Evolutionary conservation across 345 rosid genomes (phyloP).

Genomic region (Limnanthes douglasii): DNA sequence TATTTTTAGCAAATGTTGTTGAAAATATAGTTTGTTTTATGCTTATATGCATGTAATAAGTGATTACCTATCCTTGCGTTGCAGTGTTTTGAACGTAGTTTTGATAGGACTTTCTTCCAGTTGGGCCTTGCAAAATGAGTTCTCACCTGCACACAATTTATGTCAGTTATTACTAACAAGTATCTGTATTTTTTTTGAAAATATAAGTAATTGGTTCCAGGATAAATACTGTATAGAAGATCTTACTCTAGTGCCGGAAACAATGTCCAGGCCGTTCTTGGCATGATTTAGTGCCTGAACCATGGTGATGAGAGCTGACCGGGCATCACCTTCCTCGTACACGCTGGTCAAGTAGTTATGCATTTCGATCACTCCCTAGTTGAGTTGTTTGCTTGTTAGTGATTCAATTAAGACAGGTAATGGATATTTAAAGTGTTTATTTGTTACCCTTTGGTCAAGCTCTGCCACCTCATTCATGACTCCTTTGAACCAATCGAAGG

Average conservation of each 20-base stretch:
- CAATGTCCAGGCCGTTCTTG: conserved; percentile 91
- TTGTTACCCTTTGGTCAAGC: conserved; percentile 74
- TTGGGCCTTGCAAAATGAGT: conserved; percentile 98
- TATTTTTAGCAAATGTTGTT: background rate
- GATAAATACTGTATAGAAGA: background rate
- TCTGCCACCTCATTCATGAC: conserved; percentile 97
- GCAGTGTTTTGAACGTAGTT: conserved; percentile 73
- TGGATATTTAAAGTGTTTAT: background rate
- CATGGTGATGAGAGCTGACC: conserved; percentile 97
- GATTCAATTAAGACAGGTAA: background rate
- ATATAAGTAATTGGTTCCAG: too few relatives aligned
- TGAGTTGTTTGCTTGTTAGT: background rate
- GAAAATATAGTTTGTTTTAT: background rate
- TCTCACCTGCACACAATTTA: conserved; percentile 35
- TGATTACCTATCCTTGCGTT: conserved; percentile 72
- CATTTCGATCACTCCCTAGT: conserved; percentile 95
- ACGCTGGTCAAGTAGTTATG: conserved; percentile 97
- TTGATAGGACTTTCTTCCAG: conserved; percentile 85
- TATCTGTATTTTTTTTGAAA: background rate
- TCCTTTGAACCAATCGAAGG: conserved; percentile 99
- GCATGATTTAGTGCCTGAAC: conserved; percentile 98
- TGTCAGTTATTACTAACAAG: too few relatives aligned
- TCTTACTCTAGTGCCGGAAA: conserved; percentile 86
- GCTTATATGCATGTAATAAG: conserved; percentile 4
- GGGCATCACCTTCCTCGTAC: conserved; percentile 99